Evolutionary conservation across 192 early-diverging fungal genomes (phyloP), one percentile per base, ranked within the genome.

Genomic region (Podila minutissima): DNA sequence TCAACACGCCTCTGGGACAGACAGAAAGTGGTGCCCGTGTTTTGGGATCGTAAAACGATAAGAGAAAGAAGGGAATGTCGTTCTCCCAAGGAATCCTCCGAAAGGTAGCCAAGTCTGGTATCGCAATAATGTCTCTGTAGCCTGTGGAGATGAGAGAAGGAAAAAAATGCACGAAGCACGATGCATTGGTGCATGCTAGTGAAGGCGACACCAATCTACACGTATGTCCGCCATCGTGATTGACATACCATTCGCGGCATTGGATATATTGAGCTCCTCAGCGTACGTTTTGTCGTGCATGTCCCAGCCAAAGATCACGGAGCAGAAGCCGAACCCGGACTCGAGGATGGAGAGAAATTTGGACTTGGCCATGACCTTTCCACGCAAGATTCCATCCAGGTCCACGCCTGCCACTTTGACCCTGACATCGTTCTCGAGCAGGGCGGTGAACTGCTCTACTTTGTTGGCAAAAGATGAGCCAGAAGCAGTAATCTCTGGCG

Each of bases 251-350:
- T 83, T 83, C 8, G 74, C 82, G 13, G 72, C 73, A 63, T 84
- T 76, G 19, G 75, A 84, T 68, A 82, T 66, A 32, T 74, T 66
- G 49, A 85, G 65, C 41, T 82, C 67, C 58, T 76, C 66, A 32
- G 75, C 51, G 72, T 94, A 94, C 2, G 83, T 62, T 49, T 86
- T 82, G 77, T 95, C 94, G 65, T 92, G 92, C 74, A 92, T 88
- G 74, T 95, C 94, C 94, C 94, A 95, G 15, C 89, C 89, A 74
- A 91, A 94, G 29, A 93, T 82, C 11, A 94, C 89, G n/a, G 88
- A 92, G 72, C 94, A 94, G 72, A 95, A 94, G 5, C 75, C 94
- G 71, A 95, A 93, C 12, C 94, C 94, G 61, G 88, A 84, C 33
- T 91, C 74, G 19, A 89, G 68, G 17, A 87, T 63, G 33, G 87